phyloP scores from a whole-genome alignment of 139 green algal species.

The Desmodesmus armatus region DNA sequence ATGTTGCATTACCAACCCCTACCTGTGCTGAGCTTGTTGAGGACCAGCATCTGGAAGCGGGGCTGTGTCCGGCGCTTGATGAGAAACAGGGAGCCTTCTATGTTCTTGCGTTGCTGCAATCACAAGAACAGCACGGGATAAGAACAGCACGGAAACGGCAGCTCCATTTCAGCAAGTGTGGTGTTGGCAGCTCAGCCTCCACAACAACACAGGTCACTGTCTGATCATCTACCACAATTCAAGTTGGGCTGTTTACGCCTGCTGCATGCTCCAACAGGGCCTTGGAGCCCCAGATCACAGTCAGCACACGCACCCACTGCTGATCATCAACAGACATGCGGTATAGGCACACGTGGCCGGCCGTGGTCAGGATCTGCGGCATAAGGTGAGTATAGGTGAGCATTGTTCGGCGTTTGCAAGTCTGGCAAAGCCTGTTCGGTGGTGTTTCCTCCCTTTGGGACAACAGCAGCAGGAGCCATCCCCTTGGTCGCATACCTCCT shows the following conservation, averaged over 20 bases:
- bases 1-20: not conserved
- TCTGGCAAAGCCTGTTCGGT: too few relatives aligned
- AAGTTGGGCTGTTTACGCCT: too few relatives aligned
- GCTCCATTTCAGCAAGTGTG: too few relatives aligned
- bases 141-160: too few relatives aligned
- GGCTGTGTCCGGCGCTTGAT: conserved; percentile 78
- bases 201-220: too few relatives aligned
- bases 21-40: conserved; percentile 86
- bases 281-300: too few relatives aligned
- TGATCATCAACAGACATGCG: conserved; percentile 73
- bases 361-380: conserved; percentile 70
- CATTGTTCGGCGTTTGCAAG: too few relatives aligned
- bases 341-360: conserved; percentile 86
- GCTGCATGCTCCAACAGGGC: too few relatives aligned
- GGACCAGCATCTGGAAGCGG: conserved; percentile 88
- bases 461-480: not conserved
- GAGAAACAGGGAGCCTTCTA: conserved; percentile 93
- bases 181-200: too few relatives aligned
- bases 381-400: too few relatives aligned
- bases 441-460: too few relatives aligned
- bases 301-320: conserved; percentile 77
- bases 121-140: not conserved
- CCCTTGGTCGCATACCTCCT: conserved; percentile 59
- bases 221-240: too few relatives aligned
- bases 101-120: conserved; percentile 79